These are phyloP conservation scores for Sugiyamaella japonica DNA, from an alignment of 1,139 yeast species.

Conservation along the genomic window DNA sequence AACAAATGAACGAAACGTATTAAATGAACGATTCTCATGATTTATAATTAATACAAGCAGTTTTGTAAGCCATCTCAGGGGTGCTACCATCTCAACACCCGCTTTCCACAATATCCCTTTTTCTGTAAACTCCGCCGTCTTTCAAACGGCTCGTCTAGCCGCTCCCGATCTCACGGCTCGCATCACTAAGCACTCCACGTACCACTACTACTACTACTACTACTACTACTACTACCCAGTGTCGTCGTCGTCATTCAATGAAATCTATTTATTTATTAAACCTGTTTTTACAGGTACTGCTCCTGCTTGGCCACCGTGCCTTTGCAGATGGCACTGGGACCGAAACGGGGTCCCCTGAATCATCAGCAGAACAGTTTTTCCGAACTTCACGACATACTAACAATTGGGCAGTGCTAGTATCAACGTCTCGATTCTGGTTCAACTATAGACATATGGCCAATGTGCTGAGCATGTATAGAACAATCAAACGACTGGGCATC, in stretches of 20 bases:
- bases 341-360: background rate
- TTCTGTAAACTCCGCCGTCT: too few species aligned
- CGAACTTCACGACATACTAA: constrained; percentile 30
- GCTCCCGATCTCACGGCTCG: too few species aligned
- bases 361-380: constrained; percentile 4
- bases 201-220: too few species aligned
- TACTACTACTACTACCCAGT: too few species aligned
- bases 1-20: too few species aligned
- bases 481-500: constrained; percentile 91
- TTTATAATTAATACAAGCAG: too few species aligned
- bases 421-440: constrained; percentile 97
- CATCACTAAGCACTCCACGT: background rate
- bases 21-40: too few species aligned
- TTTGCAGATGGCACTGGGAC: background rate
- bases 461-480: constrained; percentile 88
- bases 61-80: too few species aligned
- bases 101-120: too few species aligned
- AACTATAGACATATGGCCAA: constrained; percentile 98
- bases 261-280: constrained; percentile 7
- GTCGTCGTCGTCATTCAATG: background rate
- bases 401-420: constrained; percentile 75
- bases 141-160: too few species aligned
- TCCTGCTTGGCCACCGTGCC: background rate
- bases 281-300: background rate
- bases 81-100: too few species aligned